Evolutionary conservation across 129 eudicot species (phyloP).

Genomic region (Centella asiatica): DNA sequence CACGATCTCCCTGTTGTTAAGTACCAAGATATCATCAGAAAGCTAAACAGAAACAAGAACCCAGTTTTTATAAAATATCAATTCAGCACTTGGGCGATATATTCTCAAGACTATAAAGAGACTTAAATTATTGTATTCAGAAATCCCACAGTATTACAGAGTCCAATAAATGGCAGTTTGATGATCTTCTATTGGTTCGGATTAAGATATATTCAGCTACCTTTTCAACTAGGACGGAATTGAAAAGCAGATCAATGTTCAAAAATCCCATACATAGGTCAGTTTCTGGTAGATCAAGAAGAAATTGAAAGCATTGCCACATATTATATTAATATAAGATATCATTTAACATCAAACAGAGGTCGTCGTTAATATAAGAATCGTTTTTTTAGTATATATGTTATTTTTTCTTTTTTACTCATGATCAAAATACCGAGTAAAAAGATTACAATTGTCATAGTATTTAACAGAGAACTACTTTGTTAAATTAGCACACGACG

Average conservation of each 20-base stretch:
- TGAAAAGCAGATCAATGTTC: no score
- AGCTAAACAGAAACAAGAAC: slow-evolving; percentile 2
- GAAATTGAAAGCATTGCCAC: no score
- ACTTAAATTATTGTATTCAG: no score
- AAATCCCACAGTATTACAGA: no score
- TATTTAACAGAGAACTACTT: not conserved
- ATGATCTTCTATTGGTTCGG: not conserved
- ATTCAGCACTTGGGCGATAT: not conserved
- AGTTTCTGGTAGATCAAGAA: not conserved
- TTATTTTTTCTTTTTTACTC: no score
- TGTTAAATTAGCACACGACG: not conserved
- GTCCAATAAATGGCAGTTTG: no score
- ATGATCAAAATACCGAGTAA: not conserved
- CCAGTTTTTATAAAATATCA: not conserved
- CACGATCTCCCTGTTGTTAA: slow-evolving; percentile 62
- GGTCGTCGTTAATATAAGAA: no score
- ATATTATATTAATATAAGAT: no score
- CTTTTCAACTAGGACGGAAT: not conserved
- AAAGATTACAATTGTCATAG: not conserved
- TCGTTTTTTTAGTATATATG: no score
- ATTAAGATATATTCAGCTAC: not conserved
- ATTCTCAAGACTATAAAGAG: not conserved
- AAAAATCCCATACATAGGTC: not conserved
- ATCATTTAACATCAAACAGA: no score
- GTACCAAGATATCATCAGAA: slow-evolving; percentile 3